These are phyloP conservation scores for Eurotiales sp. DNA, from an alignment of 2,329 filamentous ascomycete genomes.

Conservation along the genomic window DNA sequence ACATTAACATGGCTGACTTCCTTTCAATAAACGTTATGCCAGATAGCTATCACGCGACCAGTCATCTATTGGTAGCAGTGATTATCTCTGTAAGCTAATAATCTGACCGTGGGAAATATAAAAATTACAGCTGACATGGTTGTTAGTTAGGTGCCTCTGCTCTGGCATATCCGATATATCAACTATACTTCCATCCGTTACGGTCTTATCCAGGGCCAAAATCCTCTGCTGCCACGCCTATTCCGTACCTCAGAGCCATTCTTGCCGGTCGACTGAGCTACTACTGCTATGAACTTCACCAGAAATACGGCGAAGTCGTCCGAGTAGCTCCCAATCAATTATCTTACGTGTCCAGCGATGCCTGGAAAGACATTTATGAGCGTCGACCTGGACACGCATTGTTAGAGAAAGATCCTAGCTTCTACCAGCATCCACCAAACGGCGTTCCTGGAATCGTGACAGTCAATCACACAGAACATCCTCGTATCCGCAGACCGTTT, in stretches of 20 bases:
- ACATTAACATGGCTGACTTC: too few relatives aligned
- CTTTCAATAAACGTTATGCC: too few relatives aligned
- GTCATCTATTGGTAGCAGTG: too few relatives aligned
- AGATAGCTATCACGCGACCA: too few relatives aligned
- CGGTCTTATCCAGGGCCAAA: constrained; percentile 22
- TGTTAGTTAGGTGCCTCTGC: too few relatives aligned
- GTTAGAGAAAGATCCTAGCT: constrained; percentile 26
- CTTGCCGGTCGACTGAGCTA: constrained; percentile 19
- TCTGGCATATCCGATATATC: too few relatives aligned
- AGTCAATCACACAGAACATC: constrained; percentile 21
- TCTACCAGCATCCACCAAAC: constrained; percentile 18
- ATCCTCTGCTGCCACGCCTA: constrained; percentile 11
- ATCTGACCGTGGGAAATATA: too few relatives aligned
- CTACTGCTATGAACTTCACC: constrained; percentile 23
- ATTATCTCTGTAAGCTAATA: too few relatives aligned
- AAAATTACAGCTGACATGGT: too few relatives aligned
- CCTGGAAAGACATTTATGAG: constrained; percentile 28
- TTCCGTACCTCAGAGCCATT: constrained; percentile 16
- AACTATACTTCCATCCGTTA: constrained; percentile 25
- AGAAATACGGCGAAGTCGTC: constrained; percentile 26
- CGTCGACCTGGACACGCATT: constrained; percentile 16
- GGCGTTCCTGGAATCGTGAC: constrained; percentile 14
- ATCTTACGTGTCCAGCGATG: constrained; percentile 21
- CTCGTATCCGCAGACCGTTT: constrained; percentile 23
- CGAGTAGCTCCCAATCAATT: constrained; percentile 27